These are phyloP conservation scores for Penicillium riverlandense DNA, from an alignment of 495 filamentous ascomycete genomes.

Conservation along the genomic window DNA sequence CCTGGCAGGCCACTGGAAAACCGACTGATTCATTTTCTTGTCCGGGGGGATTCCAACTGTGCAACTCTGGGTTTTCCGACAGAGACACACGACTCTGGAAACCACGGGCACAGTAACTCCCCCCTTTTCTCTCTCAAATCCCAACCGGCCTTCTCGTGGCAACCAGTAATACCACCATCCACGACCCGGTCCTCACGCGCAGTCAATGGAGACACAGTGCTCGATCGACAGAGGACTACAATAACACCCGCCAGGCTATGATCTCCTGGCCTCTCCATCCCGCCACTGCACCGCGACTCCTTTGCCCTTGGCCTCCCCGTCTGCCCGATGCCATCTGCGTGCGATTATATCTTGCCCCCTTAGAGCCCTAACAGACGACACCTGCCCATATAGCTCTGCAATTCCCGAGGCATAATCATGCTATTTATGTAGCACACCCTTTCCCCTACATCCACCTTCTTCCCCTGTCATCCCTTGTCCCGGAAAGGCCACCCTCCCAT, in stretches of 20 bases:
- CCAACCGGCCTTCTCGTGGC: background rate
- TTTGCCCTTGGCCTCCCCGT: too few relatives aligned
- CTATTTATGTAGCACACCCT: too few relatives aligned
- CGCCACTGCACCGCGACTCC: background rate
- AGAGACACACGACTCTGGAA: background rate
- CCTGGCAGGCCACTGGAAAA: conserved; percentile 81
- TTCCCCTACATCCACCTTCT: background rate
- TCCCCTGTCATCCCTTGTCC: background rate
- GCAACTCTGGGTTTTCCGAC: background rate
- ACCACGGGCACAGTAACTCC: too few relatives aligned
- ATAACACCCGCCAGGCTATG: background rate
- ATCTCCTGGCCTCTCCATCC: background rate
- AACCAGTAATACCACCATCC: too few relatives aligned
- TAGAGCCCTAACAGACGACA: too few relatives aligned
- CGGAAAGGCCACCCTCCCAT: too few relatives aligned
- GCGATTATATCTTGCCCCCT: too few relatives aligned
- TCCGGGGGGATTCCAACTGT: background rate
- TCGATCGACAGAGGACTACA: background rate
- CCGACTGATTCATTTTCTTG: conserved; percentile 52
- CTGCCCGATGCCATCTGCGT: background rate
- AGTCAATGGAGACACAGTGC: too few relatives aligned
- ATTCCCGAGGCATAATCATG: too few relatives aligned
- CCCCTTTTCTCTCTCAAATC: too few relatives aligned
- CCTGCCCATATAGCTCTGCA: too few relatives aligned
- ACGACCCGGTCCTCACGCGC: too few relatives aligned